phyloP scores from a whole-genome alignment of 106 monocot species.

The Gastrodia elata region DNA sequence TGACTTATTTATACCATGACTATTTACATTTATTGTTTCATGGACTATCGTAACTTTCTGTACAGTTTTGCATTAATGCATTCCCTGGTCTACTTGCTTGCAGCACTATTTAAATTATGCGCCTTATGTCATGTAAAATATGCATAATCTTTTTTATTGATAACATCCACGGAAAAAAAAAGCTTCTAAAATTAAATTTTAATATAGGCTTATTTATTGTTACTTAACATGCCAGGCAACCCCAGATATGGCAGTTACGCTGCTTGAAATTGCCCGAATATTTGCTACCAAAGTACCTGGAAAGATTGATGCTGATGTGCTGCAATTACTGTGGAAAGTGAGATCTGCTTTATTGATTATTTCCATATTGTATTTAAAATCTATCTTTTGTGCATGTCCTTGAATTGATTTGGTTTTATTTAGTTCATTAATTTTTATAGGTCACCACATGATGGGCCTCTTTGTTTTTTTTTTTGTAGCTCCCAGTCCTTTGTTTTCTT shows the following conservation, averaged over 20 bases:
- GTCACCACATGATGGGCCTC: background rate
- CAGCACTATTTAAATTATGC: background rate
- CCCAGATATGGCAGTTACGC: constrained; percentile 96
- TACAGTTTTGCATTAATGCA: background rate
- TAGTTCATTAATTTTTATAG: background rate
- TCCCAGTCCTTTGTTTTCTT: background rate
- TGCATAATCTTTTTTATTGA: background rate
- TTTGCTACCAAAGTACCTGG: constrained; percentile 98
- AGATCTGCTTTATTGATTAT: constrained; percentile 11
- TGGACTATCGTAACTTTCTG: background rate
- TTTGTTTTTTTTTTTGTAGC: background rate
- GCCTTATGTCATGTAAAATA: background rate
- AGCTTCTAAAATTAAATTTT: background rate
- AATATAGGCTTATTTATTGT: constrained; percentile 6
- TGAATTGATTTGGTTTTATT: background rate
- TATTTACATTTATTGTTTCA: background rate
- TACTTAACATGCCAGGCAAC: constrained; percentile 54
- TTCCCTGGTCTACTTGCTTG: background rate
- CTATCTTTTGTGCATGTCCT: background rate
- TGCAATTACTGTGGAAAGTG: constrained; percentile 97
- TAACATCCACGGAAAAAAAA: background rate
- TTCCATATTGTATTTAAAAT: background rate
- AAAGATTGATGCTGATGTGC: constrained; percentile 99
- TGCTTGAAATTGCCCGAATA: constrained; percentile 96
- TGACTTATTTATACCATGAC: background rate